Base-by-base conservation (phyloP, 2,329 filamentous ascomycete species). In the Lasiodiplodia theobromae region DNA sequence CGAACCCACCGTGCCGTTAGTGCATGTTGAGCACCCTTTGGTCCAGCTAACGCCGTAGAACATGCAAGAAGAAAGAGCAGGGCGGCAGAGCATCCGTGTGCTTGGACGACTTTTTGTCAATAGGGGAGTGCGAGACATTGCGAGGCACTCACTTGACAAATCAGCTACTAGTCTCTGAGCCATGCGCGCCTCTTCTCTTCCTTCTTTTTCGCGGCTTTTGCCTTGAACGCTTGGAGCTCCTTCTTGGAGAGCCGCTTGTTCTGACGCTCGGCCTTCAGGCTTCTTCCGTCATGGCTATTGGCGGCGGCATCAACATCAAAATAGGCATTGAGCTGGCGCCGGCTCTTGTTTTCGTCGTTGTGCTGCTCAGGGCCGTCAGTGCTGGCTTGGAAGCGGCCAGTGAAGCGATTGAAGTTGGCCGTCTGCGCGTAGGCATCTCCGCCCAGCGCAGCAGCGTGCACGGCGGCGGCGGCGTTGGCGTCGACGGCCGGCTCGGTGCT, bases 241-340 rank as follows among this genome's bases (percentile, higher is more conserved):
- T 91, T 85, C 84, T 95, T 97, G 68, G 84, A 91, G 28, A 95
- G 86, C 81, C 93, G 94, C 86, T 96, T 94, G 67, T 90, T 89
- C 69, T 92, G 90, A 67, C 96, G 87, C 84, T 99, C 96, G 2
- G 94, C 96, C 81, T 95, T 96, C 69, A 99, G 83, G 76, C 94
- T 97, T 69, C 91, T 88, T 2, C 96, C 96, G 74, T 97, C 91
- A 76, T 99, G 94, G 69, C 88, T 88, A 77, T 97, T 97, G 4
- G 94, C 95, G 3, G 94, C 94, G 4, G 94, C 92, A 79, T 98
- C 94, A 53, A 97, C 94, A 77, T 99, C 95, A 79, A 98, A 99
- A 81, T 91, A 98, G 51, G 94, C 92, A 76, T 92, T 92, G 91
- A 98, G 92, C 82, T 98, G 96, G 54, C 96, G 86, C 64, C 85